Evolutionary conservation across 176 grass and related monocot species (phyloP), one percentile per base, ranked within the genome.

Genomic region (maize (Zea mays)): DNA sequence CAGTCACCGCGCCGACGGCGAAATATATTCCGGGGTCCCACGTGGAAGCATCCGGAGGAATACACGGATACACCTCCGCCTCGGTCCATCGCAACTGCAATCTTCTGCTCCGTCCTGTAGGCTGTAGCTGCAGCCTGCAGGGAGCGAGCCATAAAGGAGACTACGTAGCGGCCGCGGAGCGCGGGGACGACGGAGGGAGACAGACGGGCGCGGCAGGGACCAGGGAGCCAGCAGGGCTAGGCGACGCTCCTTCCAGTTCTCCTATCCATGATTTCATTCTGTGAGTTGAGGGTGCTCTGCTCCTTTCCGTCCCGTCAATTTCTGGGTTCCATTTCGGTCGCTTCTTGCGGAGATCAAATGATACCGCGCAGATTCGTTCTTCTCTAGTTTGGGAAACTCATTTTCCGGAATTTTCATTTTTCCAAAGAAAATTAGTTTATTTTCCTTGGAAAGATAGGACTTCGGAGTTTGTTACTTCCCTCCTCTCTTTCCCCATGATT

Each of bases 11-110:
- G 33, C 60, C 21, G 14, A 15, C 5, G 14, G 2, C 0, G 0
- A 44, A 50, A 77, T 50, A 77, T 77, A 12, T 77, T 77, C 74
- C 14, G 7, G 10, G 55, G 40, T 3, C 73, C 40, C 73, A 61
- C 56, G 40, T 46, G 56, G 55, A 14, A 63, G 2, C 59, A 50
- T 47, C 20, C 20, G 40, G 73, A 34, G 10, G 10, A 2, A 34
- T 5, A 27, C 66, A 5, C 15, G 52, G 17, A n/a, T 55, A n/a
- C 52, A 8, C 16, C 14, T 54, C 16, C 50, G 15, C 52, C 52
- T 56, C 52, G 17, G 19, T 56, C 52, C 52, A 3, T 56, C 1
- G 52, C 17, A 56, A 17, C 17, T 19, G 17, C 2, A 3, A 3
- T 55, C 16, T n/a, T n/a, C 16, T 55, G 6, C 51, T n/a, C 50